These are phyloP conservation scores for Tylopilus subfusipes DNA, from an alignment of 768 basidiomycete genomes.

Conservation along the genomic window DNA sequence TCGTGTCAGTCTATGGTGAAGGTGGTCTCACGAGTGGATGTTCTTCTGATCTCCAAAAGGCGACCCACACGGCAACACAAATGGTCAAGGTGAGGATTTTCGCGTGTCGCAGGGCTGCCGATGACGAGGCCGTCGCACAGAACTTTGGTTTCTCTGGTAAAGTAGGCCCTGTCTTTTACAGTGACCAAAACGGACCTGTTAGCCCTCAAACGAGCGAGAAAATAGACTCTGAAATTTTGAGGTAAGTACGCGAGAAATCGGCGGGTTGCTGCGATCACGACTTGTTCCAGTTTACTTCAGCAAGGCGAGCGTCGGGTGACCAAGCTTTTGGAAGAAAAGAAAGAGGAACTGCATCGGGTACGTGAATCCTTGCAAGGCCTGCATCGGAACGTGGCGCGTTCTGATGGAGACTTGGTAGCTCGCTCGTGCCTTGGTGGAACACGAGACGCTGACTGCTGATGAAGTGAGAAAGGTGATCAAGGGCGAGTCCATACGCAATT, in stretches of 20 bases:
- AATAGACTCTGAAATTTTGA: conserved; percentile 85
- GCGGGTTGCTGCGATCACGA: no score
- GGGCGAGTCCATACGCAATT: conserved; percentile 73
- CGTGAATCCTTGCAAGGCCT: conserved; percentile 20
- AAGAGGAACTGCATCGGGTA: conserved; percentile 76
- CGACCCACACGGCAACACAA: conserved; percentile 71
- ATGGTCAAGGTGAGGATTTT: conserved; percentile 79
- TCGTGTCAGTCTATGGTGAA: conserved; percentile 68
- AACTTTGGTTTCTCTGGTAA: conserved; percentile 75
- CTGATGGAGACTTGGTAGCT: conserved; percentile 46
- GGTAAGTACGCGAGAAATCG: conserved; percentile 43
- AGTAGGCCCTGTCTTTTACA: conserved; percentile 82
- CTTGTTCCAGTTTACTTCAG: conserved; percentile 52
- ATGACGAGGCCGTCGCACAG: conserved; percentile 32
- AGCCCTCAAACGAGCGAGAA: conserved; percentile 75
- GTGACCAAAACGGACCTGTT: conserved; percentile 63
- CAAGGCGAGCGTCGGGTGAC: conserved; percentile 65
- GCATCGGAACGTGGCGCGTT: not conserved
- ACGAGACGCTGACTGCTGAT: conserved; percentile 85
- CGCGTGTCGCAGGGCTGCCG: not conserved
- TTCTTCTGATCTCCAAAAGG: conserved; percentile 79
- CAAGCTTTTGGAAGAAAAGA: conserved; percentile 57
- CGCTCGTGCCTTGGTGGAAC: conserved; percentile 87
- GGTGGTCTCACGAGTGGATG: conserved; percentile 92
- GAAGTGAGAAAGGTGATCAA: conserved; percentile 85